Percentiles rank a stretch among this genome's conserved stretches.
Evolutionary conservation across 768 basidiomycete genomes (phyloP).

Genomic region (Hemileccinum impolitum): DNA sequence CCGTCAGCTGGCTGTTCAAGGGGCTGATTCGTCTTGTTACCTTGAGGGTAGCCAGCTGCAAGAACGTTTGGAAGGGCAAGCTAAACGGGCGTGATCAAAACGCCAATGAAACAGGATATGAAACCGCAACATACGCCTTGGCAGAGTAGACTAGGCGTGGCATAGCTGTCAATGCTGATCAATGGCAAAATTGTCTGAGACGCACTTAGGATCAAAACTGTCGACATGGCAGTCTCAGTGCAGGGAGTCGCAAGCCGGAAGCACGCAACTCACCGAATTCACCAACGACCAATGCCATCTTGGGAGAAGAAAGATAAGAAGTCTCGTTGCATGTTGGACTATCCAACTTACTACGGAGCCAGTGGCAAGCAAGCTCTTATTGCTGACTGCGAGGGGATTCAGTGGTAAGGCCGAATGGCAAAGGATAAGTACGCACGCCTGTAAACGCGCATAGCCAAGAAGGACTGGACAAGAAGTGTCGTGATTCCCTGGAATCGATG

Average conservation of each 20-base stretch:
- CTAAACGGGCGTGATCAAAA: slow-evolving; percentile 28
- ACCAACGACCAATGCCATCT: slow-evolving; percentile 35
- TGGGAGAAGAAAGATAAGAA: not conserved
- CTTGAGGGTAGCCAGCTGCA: slow-evolving; percentile 45
- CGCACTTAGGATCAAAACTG: slow-evolving; percentile 37
- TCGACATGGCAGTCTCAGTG: slow-evolving; percentile 7
- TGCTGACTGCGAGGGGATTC: slow-evolving; percentile 42
- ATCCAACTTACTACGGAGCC: slow-evolving; percentile 29
- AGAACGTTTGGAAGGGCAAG: slow-evolving; percentile 42
- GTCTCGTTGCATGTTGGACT: not conserved
- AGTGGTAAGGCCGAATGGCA: not conserved
- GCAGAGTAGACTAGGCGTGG: slow-evolving; percentile 32
- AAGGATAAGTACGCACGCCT: slow-evolving; percentile 33
- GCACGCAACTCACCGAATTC: slow-evolving; percentile 37
- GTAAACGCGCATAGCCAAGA: slow-evolving; percentile 53
- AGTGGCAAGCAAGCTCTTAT: slow-evolving; percentile 43
- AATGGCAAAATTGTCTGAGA: not conserved
- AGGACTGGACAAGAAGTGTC: slow-evolving; percentile 55
- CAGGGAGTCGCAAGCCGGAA: no score
- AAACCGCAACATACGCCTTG: slow-evolving; percentile 33
- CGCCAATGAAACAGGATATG: not conserved
- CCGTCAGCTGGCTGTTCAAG: not conserved
- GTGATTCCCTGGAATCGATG: slow-evolving; percentile 37
- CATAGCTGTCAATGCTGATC: slow-evolving; percentile 2
- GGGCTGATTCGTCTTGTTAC: slow-evolving; percentile 13